phyloP scores from a whole-genome alignment of 129 eudicot genomes.

The Flaveria bidentis region DNA sequence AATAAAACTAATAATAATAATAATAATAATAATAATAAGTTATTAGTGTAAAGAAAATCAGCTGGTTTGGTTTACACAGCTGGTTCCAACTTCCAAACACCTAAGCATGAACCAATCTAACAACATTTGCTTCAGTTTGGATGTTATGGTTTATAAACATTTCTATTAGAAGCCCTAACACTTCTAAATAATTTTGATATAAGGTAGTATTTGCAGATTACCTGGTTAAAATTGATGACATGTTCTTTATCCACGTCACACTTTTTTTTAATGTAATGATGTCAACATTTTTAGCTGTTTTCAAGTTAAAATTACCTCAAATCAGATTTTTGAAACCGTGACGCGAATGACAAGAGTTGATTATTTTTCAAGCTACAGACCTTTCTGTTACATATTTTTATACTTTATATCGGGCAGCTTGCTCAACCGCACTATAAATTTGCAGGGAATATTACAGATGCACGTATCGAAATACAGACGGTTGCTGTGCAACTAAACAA shows the following conservation, averaged over 20 bases:
- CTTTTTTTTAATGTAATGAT: neutral
- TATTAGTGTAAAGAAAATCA: too few relatives aligned
- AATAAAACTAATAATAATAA: too few relatives aligned
- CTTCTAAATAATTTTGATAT: neutral
- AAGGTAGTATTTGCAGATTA: neutral
- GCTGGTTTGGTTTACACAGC: neutral
- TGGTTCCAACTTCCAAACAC: neutral
- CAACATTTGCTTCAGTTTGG: neutral
- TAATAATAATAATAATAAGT: neutral
- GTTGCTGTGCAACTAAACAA: slow-evolving; percentile 43
- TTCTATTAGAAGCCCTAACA: neutral
- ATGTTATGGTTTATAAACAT: neutral
- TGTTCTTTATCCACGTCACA: neutral
- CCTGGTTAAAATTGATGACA: neutral
- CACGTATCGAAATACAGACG: slow-evolving; percentile 38
- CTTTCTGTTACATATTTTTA: neutral
- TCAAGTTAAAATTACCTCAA: neutral
- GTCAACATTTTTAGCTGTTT: neutral
- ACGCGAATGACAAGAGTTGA: neutral
- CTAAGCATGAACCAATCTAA: neutral
- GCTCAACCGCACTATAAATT: neutral
- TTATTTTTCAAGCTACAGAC: neutral
- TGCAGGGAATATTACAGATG: slow-evolving; percentile 44
- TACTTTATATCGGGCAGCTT: neutral
- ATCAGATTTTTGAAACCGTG: neutral